Conservation (phyloP, 2,329 filamentous ascomycete species). For the Xylaria digitata region DNA sequence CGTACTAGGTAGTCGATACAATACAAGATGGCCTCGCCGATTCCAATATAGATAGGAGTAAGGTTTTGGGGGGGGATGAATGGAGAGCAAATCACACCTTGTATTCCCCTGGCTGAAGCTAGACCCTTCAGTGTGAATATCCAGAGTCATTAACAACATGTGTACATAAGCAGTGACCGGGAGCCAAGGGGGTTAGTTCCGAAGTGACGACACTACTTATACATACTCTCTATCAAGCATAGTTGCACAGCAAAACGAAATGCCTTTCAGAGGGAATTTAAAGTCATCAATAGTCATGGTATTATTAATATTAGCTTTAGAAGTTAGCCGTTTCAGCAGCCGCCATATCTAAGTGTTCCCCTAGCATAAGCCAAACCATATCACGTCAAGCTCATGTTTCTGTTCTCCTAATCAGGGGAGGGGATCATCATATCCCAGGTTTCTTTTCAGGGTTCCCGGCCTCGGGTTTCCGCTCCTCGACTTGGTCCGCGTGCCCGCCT, state of each 20-base stretch:
- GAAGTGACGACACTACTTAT: too few relatives aligned
- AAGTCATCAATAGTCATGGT: slow-evolving; percentile 1
- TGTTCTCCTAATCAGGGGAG: not conserved
- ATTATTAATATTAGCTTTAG: slow-evolving; percentile 27
- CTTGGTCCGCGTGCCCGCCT: slow-evolving; percentile 25
- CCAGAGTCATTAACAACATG: too few relatives aligned
- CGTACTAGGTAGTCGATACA: too few relatives aligned
- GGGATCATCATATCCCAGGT: not conserved
- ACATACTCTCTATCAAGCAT: too few relatives aligned
- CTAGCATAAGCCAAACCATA: not conserved
- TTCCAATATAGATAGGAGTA: too few relatives aligned
- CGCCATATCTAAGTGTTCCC: not conserved
- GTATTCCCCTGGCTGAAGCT: too few relatives aligned
- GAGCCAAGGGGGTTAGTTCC: too few relatives aligned
- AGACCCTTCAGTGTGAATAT: too few relatives aligned
- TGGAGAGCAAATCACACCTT: too few relatives aligned
- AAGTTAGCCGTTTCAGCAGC: not conserved
- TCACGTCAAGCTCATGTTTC: slow-evolving; percentile 5
- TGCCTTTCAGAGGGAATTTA: not conserved
- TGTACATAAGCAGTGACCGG: too few relatives aligned
- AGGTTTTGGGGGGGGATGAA: too few relatives aligned
- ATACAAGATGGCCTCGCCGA: too few relatives aligned
- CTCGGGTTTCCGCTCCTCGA: slow-evolving; percentile 20
- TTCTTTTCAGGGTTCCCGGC: not conserved
- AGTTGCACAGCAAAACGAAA: not conserved